phyloP scores from a whole-genome alignment of 352 stramenopile genomes.

The Phytophthora macrochlamydospora region DNA sequence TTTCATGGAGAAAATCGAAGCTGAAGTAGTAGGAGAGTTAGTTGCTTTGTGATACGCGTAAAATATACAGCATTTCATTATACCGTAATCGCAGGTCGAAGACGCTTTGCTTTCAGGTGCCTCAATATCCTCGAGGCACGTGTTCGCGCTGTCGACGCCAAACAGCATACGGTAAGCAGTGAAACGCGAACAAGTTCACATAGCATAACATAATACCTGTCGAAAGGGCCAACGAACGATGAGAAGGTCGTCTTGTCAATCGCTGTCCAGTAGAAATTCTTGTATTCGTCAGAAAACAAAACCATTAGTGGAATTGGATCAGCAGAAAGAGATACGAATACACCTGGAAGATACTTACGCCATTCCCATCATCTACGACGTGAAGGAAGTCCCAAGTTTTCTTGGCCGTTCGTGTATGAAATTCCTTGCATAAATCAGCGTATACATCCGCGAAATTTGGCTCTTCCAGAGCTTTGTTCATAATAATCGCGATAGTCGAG shows the following conservation, averaged over 20 bases:
- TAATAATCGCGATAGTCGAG: slow-evolving; percentile 84
- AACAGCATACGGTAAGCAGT: slow-evolving; percentile 2
- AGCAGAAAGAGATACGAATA: no score
- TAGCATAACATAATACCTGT: slow-evolving; percentile 34
- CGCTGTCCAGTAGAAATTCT: slow-evolving; percentile 61
- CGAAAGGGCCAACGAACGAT: slow-evolving; percentile 59
- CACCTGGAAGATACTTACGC: slow-evolving; percentile 10
- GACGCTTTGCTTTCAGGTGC: slow-evolving; percentile 25
- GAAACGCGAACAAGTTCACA: background rate
- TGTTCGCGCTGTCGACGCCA: slow-evolving; percentile 32
- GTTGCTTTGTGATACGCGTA: no score
- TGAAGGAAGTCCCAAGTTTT: slow-evolving; percentile 67
- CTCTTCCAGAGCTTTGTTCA: slow-evolving; percentile 97
- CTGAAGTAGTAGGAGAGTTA: background rate
- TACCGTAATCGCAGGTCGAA: slow-evolving; percentile 38
- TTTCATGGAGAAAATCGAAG: slow-evolving; percentile 35
- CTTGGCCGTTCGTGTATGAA: slow-evolving; percentile 59
- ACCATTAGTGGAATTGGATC: background rate
- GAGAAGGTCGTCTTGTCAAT: slow-evolving; percentile 49
- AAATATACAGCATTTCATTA: no score
- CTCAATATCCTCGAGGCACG: slow-evolving; percentile 44
- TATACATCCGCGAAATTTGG: slow-evolving; percentile 96
- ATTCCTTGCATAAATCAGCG: slow-evolving; percentile 92
- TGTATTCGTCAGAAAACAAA: background rate
- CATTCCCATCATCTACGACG: slow-evolving; percentile 44